These are phyloP conservation scores for Saccharomycopsis microspora DNA, from an alignment of 805 yeast genomes.

Conservation along the genomic window DNA sequence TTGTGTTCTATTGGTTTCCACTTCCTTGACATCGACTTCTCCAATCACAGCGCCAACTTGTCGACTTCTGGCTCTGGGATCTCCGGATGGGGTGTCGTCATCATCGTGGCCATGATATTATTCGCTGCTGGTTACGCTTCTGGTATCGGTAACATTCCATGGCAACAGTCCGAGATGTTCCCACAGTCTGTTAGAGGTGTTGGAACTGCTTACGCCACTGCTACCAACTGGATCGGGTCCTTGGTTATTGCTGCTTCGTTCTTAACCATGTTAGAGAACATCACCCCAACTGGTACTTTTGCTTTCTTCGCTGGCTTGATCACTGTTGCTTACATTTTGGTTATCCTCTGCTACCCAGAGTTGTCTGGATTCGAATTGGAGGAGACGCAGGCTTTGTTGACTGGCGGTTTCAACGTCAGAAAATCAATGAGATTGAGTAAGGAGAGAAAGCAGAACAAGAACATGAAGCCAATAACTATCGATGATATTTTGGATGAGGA, in stretches of 20 bases:
- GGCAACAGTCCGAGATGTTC: conserved; percentile 95
- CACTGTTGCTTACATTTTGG: conserved; percentile 57
- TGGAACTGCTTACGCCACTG: conserved; percentile 85
- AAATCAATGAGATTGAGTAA: conserved; percentile 45
- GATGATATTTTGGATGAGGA: conserved; percentile 7
- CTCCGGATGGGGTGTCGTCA: conserved; percentile 77
- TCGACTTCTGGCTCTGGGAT: conserved; percentile 32
- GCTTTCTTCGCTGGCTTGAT: conserved; percentile 80
- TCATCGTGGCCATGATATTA: conserved; percentile 30
- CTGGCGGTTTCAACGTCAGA: conserved; percentile 79
- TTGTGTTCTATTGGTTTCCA: conserved; percentile 91
- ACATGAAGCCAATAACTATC: conserved; percentile 5
- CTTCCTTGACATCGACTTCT: conserved; percentile 53
- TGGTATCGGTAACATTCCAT: conserved; percentile 95
- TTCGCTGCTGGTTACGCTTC: conserved; percentile 20
- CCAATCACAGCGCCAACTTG: conserved; percentile 32
- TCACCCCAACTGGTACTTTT: conserved; percentile 93
- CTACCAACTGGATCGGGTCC: conserved; percentile 93
- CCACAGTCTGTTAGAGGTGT: conserved; percentile 89
- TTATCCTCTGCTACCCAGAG: conserved; percentile 84
- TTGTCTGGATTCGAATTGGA: conserved; percentile 82
- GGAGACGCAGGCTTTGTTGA: conserved; percentile 72
- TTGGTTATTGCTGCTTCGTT: conserved; percentile 84
- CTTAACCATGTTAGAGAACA: conserved; percentile 83
- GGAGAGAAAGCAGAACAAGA: conserved; percentile 25